Evolutionary conservation across 768 basidiomycete genomes (phyloP), one percentile per base, ranked within the genome.

Genomic region (Cystobasidium tubakii): DNA sequence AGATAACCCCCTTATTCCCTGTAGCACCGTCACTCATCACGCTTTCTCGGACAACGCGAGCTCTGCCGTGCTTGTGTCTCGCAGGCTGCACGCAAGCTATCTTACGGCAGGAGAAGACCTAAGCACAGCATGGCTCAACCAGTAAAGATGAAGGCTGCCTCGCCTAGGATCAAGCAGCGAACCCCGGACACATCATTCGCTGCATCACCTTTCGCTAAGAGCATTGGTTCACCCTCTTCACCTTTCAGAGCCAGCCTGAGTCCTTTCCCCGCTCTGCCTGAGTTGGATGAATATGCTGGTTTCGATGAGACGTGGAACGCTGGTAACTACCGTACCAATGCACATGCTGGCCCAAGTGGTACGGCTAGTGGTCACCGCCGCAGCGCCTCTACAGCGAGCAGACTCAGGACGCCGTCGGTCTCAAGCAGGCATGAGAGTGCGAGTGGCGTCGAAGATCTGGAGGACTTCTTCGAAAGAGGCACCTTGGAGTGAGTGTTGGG

Each of bases 251-350:
- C 66, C 27, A 31, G 50, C 23, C 46, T 69, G 29, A 33, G 21
- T 19, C 46, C 66, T n/a, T 69, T 69, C 31, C 66, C 66, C 4
- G n/a, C 66, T 69, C 27, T 69, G n/a, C 34, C 23, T 13, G 43
- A 34, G 25, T 7, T 10, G 46, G 39, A 69, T 54, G 42, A 44
- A 17, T 34, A 33, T 43, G 42, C 39, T 31, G 50, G 50, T 21
- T 53, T 69, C 31, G 66, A 69, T 31, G 31, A 34, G 4, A 3
- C 66, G 13, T 65, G 63, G 63, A 60, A 50, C 46, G 9, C 46
- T 50, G 4, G 46, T 39, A 39, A 39, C 46, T 50, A 15, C n/a
- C 7, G 4, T 50, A 9, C 21, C 9, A 21, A 50, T 21, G 46
- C 15, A 50, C 46, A 50, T 50, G 46, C 46, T n/a, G 46, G 46